phyloP scores from a whole-genome alignment of 345 rosid species.

The Gossypium herbaceum region DNA sequence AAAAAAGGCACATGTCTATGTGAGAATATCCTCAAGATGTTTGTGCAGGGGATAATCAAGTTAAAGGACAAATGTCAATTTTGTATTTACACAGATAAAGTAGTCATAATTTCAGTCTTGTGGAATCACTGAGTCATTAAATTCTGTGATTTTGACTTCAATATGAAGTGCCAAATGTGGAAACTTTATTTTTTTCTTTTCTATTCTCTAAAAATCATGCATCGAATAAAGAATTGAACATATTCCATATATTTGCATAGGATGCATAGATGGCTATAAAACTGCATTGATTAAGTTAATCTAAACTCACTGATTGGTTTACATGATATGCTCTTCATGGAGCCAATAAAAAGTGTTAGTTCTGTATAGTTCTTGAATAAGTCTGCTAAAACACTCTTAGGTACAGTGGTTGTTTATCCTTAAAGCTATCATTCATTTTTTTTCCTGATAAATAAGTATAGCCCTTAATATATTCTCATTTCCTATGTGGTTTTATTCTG shows the following conservation, averaged over 20 bases:
- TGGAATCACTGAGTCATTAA: neutral
- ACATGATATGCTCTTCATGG: neutral
- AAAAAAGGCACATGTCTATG: neutral
- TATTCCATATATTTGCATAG: neutral
- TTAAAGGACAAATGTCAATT: conserved; percentile 6
- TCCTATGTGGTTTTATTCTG: conserved; percentile 27
- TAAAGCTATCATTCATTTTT: neutral
- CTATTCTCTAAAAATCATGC: neutral
- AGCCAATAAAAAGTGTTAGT: neutral
- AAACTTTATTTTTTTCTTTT: neutral
- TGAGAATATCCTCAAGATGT: conserved; percentile 4
- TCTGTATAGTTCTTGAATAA: conserved; percentile 1
- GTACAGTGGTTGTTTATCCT: neutral
- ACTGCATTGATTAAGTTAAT: neutral
- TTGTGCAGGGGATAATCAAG: neutral
- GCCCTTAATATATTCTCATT: conserved; percentile 12
- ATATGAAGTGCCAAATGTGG: conserved; percentile 2
- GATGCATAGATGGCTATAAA: neutral
- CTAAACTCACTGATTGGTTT: neutral
- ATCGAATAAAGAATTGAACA: neutral
- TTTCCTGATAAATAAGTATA: neutral
- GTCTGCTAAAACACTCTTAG: conserved; percentile 4
- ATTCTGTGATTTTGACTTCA: neutral
- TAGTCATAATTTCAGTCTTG: neutral
- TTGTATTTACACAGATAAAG: neutral